A percentile compares a stretch with the other conserved stretches of the same genome.
Evolutionary conservation across 176 grass and related monocot species (phyloP).

Genomic region (Poa pratensis): DNA sequence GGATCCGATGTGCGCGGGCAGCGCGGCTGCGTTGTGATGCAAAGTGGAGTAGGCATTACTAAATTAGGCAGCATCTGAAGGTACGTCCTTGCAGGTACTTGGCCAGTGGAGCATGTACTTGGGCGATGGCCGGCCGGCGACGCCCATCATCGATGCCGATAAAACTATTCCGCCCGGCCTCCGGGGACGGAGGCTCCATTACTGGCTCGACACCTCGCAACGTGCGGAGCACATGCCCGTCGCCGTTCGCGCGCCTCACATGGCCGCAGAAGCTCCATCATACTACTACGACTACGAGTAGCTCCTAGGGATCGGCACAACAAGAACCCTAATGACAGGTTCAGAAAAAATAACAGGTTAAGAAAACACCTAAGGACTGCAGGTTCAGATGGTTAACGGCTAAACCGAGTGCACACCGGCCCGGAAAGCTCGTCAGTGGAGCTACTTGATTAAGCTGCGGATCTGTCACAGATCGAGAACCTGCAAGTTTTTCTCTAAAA

Average conservation of each 20-base stretch:
- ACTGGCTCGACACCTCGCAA: conserved; percentile 48
- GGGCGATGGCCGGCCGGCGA: too few species aligned
- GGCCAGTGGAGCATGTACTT: background rate
- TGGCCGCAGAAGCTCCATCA: background rate
- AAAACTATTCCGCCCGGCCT: conserved; percentile 46
- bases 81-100: conserved; percentile 64
- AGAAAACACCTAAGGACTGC: background rate
- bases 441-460: too few species aligned
- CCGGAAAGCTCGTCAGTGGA: too few species aligned
- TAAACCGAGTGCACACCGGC: background rate
- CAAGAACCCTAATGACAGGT: background rate
- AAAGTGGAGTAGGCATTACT: background rate
- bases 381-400: conserved; percentile 10
- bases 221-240: conserved; percentile 49
- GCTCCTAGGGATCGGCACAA: conserved; percentile 11
- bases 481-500: too few species aligned
- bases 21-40: background rate
- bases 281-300: background rate
- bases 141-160: conserved; percentile 27
- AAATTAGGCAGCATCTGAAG: conserved; percentile 42
- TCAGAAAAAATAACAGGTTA: background rate
- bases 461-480: too few species aligned
- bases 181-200: conserved; percentile 30
- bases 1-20: conserved; percentile 39
- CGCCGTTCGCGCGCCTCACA: conserved; percentile 39